phyloP scores from a whole-genome alignment of 305 asterid species.

The Solanum hybrid region DNA sequence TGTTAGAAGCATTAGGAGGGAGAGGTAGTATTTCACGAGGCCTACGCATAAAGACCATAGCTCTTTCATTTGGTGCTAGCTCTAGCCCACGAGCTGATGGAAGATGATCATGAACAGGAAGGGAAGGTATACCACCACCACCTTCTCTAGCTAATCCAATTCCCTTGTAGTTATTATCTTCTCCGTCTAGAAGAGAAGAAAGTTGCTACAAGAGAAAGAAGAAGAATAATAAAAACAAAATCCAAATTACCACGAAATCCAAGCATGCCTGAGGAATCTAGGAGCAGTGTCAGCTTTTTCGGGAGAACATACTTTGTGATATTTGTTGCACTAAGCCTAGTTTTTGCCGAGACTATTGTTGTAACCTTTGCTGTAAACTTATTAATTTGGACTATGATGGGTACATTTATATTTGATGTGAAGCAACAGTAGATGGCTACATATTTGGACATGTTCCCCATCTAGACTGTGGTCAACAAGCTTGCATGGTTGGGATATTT shows the following conservation, averaged over 20 bases:
- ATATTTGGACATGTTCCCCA: conserved; percentile 67
- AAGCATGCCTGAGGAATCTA: not conserved
- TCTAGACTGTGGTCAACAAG: conserved; percentile 53
- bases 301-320: conserved; percentile 43
- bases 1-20: too few relatives aligned
- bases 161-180: too few relatives aligned
- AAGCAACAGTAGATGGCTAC: conserved; percentile 32
- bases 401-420: conserved; percentile 48
- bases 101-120: too few relatives aligned
- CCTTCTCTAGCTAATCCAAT: too few relatives aligned
- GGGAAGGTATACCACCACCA: too few relatives aligned
- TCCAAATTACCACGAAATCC: not conserved
- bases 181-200: too few relatives aligned
- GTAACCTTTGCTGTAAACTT: conserved; percentile 51
- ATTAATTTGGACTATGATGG: conserved; percentile 22
- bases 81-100: too few relatives aligned
- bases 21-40: too few relatives aligned
- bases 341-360: conserved; percentile 67
- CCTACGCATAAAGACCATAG: too few relatives aligned
- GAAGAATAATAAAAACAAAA: too few relatives aligned
- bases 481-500: conserved; percentile 68
- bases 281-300: not conserved
- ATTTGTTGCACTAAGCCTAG: conserved; percentile 52
- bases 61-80: too few relatives aligned
- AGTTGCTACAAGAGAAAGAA: too few relatives aligned